These are phyloP conservation scores for Cylindrotheca fusiformis DNA, from an alignment of 108 stramenopile genomes.

Conservation along the genomic window DNA sequence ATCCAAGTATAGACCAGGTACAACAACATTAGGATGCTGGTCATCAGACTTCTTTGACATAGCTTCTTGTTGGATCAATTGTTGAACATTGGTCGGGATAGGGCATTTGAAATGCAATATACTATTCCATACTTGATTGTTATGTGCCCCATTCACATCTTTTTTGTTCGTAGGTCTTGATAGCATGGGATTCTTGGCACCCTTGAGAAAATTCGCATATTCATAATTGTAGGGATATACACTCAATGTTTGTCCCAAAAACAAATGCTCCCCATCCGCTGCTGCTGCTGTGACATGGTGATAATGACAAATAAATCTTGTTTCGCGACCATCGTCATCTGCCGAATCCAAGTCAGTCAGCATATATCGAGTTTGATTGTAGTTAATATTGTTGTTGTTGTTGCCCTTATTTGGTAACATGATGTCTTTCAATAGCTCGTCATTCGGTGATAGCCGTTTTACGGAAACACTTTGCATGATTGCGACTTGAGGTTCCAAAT, in stretches of 20 bases:
- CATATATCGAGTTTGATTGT: constrained; percentile 4
- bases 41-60: constrained; percentile 12
- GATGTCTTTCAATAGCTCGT: constrained; percentile 14
- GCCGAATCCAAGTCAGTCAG: constrained; percentile 10
- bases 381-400: not conserved
- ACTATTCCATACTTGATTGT: constrained; percentile 49
- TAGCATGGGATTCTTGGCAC: constrained; percentile 37
- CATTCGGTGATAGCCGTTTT: constrained; percentile 20
- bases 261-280: constrained; percentile 8
- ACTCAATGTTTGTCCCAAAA: constrained; percentile 52
- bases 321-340: constrained; percentile 30
- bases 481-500: constrained; percentile 70
- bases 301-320: constrained; percentile 36
- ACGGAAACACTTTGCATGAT: constrained; percentile 65
- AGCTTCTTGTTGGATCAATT: not conserved
- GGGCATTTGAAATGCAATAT: constrained; percentile 59
- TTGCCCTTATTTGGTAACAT: constrained; percentile 18
- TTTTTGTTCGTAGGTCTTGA: constrained; percentile 8
- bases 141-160: constrained; percentile 52
- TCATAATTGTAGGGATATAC: constrained; percentile 69
- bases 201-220: constrained; percentile 56
- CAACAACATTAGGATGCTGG: not conserved
- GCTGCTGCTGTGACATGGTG: constrained; percentile 12
- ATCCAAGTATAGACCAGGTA: constrained; percentile 46
- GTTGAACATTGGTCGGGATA: constrained; percentile 33